Base-by-base conservation (phyloP, 2,329 filamentous ascomycete genomes). In the Gnomoniopsis sp. region DNA sequence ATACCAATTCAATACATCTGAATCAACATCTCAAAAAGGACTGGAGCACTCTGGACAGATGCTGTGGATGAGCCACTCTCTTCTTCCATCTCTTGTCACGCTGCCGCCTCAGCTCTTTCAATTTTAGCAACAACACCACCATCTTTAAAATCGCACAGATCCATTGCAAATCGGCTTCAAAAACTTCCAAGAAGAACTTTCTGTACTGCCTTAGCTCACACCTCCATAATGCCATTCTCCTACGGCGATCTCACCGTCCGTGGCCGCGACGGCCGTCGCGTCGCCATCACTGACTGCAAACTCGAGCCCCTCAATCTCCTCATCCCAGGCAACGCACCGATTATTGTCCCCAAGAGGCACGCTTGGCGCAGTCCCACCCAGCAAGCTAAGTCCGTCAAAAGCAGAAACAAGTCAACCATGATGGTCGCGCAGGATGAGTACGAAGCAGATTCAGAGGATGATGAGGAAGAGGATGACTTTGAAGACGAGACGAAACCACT, bases 241-340 rank as follows among this genome's bases (percentile, higher is more conserved):
- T n/a, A 14, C 36, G 38, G 17, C 10, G 23, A 49, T 3, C 51
- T 48, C 38, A 33, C 53, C 49, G 56, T 62, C 14, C 55, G 53
- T 12, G 47, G 47, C 57, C 38, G 51, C 6, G 49, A 49, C n/a
- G 22, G 19, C 30, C 43, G 38, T 8, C 60, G 60, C 22, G 21
- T 57, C 34, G 33, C 54, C 10, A 21, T 57, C 3, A 52, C 38
- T 2, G 58, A 62, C 38, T 60, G 58, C 44, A 48, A 55, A 30
- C 22, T 62, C 14, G 48, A 62, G 49, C 57, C 57, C 12, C 57
- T 60, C 34, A 62, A 62, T 30, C 26, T 62, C 6, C 33, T 62
- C 30, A 50, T 62, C 34, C 59, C 59, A 23, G 59, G 59, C 6
- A 30, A 46, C 34, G 53, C 51, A 6, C 60, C 60, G 2, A 38